A percentile compares a stretch with the other conserved stretches of the same genome.
These are phyloP conservation scores for Saprolegnia diclina DNA, from an alignment of 352 stramenopile species.

Conservation along the genomic window DNA sequence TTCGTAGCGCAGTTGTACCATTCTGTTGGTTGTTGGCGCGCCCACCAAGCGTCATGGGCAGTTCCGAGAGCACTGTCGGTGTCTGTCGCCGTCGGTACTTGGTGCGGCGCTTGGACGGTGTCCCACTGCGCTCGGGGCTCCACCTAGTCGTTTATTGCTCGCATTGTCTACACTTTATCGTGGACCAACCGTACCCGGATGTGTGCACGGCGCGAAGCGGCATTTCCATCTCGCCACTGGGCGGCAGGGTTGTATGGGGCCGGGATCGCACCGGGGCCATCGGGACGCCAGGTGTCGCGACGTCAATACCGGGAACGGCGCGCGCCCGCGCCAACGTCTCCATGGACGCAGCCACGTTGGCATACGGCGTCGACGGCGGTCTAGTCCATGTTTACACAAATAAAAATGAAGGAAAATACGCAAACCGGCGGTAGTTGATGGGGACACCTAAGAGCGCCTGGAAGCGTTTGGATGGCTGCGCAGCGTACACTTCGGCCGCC, in stretches of 20 bases:
- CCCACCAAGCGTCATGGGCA: neutral
- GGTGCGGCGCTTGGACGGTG: neutral
- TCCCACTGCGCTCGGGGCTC: neutral
- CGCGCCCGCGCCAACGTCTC: neutral
- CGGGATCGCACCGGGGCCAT: neutral
- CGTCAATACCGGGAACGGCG: neutral
- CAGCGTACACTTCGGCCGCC: conserved; percentile 13
- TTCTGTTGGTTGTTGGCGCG: neutral
- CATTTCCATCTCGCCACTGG: neutral
- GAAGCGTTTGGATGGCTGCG: conserved; percentile 16
- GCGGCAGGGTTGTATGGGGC: neutral
- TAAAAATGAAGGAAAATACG: neutral
- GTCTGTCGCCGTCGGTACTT: neutral
- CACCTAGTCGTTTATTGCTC: neutral
- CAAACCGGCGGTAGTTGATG: conserved; percentile 17
- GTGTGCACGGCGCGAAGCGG: neutral
- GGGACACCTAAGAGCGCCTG: conserved; percentile 8
- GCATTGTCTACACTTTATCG: neutral
- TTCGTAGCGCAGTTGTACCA: too few relatives aligned
- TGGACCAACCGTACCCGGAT: neutral
- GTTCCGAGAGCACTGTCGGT: neutral
- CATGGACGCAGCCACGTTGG: conserved; percentile 3
- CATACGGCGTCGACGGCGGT: neutral
- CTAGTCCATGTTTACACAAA: neutral
- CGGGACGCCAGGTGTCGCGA: neutral